Conservation (phyloP, 345 rosid species). For the Pelargonium nanum region DNA sequence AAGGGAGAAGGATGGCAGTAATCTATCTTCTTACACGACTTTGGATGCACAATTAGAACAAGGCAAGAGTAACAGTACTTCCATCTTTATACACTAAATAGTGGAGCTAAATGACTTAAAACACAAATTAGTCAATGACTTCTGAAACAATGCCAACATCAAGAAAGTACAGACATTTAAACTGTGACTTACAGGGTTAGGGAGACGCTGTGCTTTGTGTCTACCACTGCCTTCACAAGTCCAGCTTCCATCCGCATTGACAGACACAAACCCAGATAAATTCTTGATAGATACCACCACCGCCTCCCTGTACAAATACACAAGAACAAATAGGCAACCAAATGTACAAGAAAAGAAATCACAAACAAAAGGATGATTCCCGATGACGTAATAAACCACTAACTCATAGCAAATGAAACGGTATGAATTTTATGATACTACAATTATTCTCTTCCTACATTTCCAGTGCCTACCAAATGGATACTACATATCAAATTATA, state of each 20-base stretch:
- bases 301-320: constrained; percentile 38
- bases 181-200: constrained; percentile 60
- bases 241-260: constrained; percentile 72
- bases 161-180: constrained; percentile 4
- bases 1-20: too few species aligned
- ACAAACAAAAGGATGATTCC: too few species aligned
- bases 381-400: too few species aligned
- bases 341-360: neutral
- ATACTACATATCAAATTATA: neutral
- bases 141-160: neutral
- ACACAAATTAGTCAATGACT: too few species aligned
- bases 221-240: constrained; percentile 41
- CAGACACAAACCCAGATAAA: constrained; percentile 54
- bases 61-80: too few species aligned
- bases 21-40: too few species aligned
- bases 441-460: neutral
- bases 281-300: constrained; percentile 69
- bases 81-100: too few species aligned
- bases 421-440: too few species aligned
- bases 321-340: neutral
- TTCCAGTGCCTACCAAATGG: neutral
- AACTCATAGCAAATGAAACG: neutral
- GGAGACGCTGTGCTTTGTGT: constrained; percentile 31
- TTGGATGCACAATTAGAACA: too few species aligned
- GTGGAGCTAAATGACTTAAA: too few species aligned